Conservation (phyloP, 306 rosid genomes). For the Pyrus communis region DNA sequence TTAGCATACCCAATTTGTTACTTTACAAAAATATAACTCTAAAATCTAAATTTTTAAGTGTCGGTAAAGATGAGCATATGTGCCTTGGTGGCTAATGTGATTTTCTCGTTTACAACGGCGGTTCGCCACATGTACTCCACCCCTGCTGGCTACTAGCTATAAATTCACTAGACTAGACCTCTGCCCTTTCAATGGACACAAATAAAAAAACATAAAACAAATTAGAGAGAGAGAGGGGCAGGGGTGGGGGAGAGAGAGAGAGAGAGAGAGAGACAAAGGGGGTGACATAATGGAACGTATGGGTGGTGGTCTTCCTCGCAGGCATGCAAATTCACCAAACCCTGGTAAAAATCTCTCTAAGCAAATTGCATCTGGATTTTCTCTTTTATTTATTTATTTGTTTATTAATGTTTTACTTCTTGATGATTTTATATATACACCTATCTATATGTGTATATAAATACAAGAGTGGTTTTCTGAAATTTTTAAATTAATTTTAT, state of each 20-base stretch:
- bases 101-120: not conserved
- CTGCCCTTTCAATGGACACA: not conserved
- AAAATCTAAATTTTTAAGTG: no score
- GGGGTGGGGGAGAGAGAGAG: not conserved
- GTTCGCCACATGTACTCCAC: conserved; percentile 14
- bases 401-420: not conserved
- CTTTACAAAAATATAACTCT: no score
- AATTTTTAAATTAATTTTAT: not conserved
- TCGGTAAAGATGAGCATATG: no score
- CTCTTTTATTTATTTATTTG: not conserved
- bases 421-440: not conserved
- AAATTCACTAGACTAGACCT: not conserved
- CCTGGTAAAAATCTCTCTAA: conserved; percentile 10
- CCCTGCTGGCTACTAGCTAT: not conserved
- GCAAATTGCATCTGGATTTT: not conserved
- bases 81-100: no score
- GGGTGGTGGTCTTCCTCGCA: not conserved
- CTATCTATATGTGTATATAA: not conserved
- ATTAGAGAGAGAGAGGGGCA: not conserved
- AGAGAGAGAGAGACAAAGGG: not conserved
- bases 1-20: no score
- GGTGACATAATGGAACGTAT: conserved; percentile 18
- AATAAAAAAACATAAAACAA: not conserved
- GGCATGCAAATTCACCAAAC: conserved; percentile 13
- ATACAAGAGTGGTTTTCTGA: not conserved